These are phyloP conservation scores for Clitoria ternatea DNA, from an alignment of 306 rosid genomes.

Conservation along the genomic window DNA sequence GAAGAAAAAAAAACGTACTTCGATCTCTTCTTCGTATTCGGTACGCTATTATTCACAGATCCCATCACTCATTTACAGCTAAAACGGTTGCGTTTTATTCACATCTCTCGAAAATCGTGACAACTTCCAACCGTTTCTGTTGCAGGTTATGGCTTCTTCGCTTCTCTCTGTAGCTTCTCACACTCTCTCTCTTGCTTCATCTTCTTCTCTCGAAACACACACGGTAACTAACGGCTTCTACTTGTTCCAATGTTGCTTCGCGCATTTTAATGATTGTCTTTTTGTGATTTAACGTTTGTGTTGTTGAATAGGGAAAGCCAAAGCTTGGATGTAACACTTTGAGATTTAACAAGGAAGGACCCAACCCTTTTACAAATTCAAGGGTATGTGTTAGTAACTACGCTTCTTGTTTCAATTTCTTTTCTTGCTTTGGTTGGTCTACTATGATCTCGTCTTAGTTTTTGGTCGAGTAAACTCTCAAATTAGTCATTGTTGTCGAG, in stretches of 20 bases:
- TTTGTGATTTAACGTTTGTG: background rate
- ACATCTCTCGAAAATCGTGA: background rate
- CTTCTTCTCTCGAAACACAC: constrained; percentile 46
- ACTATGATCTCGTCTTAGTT: background rate
- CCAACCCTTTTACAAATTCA: constrained; percentile 29
- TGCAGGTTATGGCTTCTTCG: constrained; percentile 44
- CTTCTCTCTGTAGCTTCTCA: constrained; percentile 49
- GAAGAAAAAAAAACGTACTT: background rate
- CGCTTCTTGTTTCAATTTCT: background rate
- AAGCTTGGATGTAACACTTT: constrained; percentile 38
- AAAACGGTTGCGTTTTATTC: background rate
- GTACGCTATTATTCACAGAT: background rate
- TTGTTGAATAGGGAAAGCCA: constrained; percentile 41
- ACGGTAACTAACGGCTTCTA: constrained; percentile 45
- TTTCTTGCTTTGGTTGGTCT: background rate
- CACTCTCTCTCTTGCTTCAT: constrained; percentile 29
- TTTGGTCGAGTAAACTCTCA: too few relatives aligned
- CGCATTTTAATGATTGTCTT: background rate
- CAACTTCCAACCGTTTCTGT: background rate
- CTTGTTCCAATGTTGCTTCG: background rate
- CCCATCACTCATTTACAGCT: background rate
- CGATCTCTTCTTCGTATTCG: constrained; percentile 10
- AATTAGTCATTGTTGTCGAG: too few relatives aligned
- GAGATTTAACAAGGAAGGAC: constrained; percentile 42
- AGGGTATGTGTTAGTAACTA: constrained; percentile 30